Conservation (phyloP, 129 eudicot genomes). For the Saposhnikovia divaricata region DNA sequence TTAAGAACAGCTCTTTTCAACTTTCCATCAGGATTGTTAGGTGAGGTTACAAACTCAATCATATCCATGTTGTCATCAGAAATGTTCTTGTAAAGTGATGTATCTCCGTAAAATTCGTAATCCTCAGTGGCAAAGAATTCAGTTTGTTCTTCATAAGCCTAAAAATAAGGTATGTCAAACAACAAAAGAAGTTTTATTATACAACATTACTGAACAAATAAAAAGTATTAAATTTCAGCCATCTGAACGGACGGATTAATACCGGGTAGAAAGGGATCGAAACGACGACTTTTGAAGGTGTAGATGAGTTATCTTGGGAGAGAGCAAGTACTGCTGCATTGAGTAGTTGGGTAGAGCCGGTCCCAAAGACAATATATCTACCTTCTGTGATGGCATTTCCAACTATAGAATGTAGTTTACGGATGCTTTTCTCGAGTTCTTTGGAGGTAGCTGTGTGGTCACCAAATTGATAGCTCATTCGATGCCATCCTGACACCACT, state of each 20-base stretch:
- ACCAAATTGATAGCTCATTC: slow-evolving; percentile 50
- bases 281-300: slow-evolving; percentile 37
- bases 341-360: slow-evolving; percentile 60
- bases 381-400: slow-evolving; percentile 57
- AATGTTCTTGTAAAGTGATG: slow-evolving; percentile 22
- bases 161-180: neutral
- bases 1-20: slow-evolving; percentile 37
- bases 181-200: neutral
- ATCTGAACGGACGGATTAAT: neutral
- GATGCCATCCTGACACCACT: slow-evolving; percentile 72
- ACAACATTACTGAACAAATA: neutral
- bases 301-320: slow-evolving; percentile 36
- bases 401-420: slow-evolving; percentile 37
- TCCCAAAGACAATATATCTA: slow-evolving; percentile 44
- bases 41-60: slow-evolving; percentile 55
- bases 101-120: slow-evolving; percentile 45
- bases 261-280: slow-evolving; percentile 63
- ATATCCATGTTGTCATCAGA: slow-evolving; percentile 17
- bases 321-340: slow-evolving; percentile 67
- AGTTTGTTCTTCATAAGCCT: slow-evolving; percentile 38
- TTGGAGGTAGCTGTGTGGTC: slow-evolving; percentile 23
- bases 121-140: slow-evolving; percentile 31
- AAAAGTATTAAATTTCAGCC: neutral
- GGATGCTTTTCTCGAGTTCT: slow-evolving; percentile 44
- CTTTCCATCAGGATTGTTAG: slow-evolving; percentile 55